A percentile compares a stretch with the other conserved stretches of the same genome.
Conservation (phyloP, 352 stramenopile species). For the Pythium insidiosum region DNA sequence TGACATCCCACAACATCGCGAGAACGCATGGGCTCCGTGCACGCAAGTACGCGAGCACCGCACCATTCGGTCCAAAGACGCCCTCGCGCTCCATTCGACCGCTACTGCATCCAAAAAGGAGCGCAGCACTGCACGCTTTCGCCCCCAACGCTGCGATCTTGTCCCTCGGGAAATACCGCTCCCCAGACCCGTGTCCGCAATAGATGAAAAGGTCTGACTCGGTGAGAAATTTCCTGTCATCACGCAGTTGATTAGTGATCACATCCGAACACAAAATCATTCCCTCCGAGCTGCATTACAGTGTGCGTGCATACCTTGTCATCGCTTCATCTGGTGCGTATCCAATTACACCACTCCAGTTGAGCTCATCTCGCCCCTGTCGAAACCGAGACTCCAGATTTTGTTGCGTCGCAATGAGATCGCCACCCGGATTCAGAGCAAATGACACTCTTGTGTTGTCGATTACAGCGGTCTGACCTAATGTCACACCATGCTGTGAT, state of each 20-base stretch:
- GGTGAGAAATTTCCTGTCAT: conserved; percentile 24
- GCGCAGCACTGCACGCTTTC: conserved; percentile 54
- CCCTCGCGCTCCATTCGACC: conserved; percentile 80
- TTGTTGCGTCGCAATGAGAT: conserved; percentile 55
- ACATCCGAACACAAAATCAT: background rate
- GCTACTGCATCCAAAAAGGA: conserved; percentile 98
- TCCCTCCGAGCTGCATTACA: background rate
- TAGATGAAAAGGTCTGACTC: conserved; percentile 92
- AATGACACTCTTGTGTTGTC: conserved; percentile 29
- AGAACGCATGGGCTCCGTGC: conserved; percentile 92
- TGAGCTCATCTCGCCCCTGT: conserved; percentile 17
- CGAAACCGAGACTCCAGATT: conserved; percentile 48
- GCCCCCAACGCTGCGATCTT: conserved; percentile 52
- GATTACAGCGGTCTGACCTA: background rate
- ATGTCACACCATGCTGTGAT: too few species aligned
- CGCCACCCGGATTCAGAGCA: conserved; percentile 66
- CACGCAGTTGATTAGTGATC: conserved; percentile 1
- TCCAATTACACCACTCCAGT: conserved; percentile 47
- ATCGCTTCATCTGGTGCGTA: conserved; percentile 35
- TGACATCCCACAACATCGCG: conserved; percentile 99
- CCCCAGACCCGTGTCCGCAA: conserved; percentile 95
- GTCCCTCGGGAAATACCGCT: conserved; percentile 86
- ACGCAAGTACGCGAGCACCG: conserved; percentile 91
- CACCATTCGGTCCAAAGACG: conserved; percentile 92
- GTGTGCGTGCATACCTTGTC: conserved; percentile 54